Evolutionary conservation across 2,329 filamentous ascomycete species (phyloP), one percentile per base, ranked within the genome.

Genomic region (Colletotrichum theobromicola): DNA sequence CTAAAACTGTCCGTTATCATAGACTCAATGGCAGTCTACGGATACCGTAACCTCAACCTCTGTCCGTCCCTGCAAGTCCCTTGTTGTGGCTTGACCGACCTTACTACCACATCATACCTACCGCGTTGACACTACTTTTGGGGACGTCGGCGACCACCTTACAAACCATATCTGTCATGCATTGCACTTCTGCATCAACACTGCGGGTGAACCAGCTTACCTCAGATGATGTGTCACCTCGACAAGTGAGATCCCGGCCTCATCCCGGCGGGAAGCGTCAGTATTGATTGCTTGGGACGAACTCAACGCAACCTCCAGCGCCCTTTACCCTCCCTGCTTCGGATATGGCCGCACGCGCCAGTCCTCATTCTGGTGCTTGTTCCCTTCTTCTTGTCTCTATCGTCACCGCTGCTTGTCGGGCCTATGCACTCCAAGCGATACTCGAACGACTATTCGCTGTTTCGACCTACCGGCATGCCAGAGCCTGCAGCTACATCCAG

Each of bases 151-250:
- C 8, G 58, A 21, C 57, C 18, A 55, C 35, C 68, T 72, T 74
- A 74, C 72, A 72, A 72, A 72, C 55, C 72, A 63, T 26, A 16
- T 61, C 72, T 72, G 68, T 30, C 68, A 67, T 67, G 55, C 72
- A 65, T n/a, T 34, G 12, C 21, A 35, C 32, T 4, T 67, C 32
- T 72, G 55, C 42, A 72, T 46, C 61, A 28, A 46, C 13, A 26
- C 28, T 63, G 72, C 57, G 58, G 55, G 46, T 67, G 37, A 53
- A 57, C 57, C 62, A 32, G 72, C 68, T 75, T 75, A 72, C 68
- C 57, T 75, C 72, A 75, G 72, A 75, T 55, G 21, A 28, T 32
- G 63, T 72, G 61, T 58, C 13, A 67, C 68, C 9, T 37, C 18
- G 35, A 28, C 26, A 42, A 32, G 16, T 24, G 37, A 24, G 30